Percentiles rank a stretch among this genome's conserved stretches.
Conservation (phyloP, 371 early-diverging fungal genomes). For the Syncephalis plumigaleata region DNA sequence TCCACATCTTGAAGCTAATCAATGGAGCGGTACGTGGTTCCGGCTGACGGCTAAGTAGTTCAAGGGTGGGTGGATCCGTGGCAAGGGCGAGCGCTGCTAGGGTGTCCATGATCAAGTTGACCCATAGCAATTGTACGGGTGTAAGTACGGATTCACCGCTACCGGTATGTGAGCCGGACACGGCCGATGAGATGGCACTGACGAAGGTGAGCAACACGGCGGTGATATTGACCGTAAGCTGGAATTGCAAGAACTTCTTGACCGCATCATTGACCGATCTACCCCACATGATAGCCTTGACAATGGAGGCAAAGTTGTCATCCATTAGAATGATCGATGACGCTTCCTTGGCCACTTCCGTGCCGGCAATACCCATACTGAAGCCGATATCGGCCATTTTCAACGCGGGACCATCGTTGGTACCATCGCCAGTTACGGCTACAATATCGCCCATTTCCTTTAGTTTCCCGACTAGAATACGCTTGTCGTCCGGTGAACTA, state of each 20-base stretch:
- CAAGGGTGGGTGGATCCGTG: conserved; percentile 48
- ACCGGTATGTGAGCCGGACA: no score
- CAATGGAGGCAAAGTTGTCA: conserved; percentile 61
- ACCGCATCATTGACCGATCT: conserved; percentile 62
- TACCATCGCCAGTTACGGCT: conserved; percentile 73
- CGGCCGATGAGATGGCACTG: conserved; percentile 33
- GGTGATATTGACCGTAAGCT: conserved; percentile 57
- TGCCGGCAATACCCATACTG: conserved; percentile 69
- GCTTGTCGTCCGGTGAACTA: conserved; percentile 60
- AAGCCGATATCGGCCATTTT: conserved; percentile 69
- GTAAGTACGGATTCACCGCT: conserved; percentile 32
- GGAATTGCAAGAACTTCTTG: conserved; percentile 64
- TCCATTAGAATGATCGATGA: conserved; percentile 62
- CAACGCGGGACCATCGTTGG: conserved; percentile 59
- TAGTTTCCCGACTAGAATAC: conserved; percentile 39
- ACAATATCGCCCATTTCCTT: conserved; percentile 44
- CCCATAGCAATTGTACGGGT: conserved; percentile 65
- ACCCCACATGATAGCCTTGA: conserved; percentile 62
- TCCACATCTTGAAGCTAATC: conserved; percentile 53
- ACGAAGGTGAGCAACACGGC: conserved; percentile 49
- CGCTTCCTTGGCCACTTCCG: conserved; percentile 70
- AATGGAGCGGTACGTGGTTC: conserved; percentile 38
- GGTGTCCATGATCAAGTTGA: conserved; percentile 70
- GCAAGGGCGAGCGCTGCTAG: conserved; percentile 63
- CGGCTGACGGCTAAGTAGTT: conserved; percentile 37